These are phyloP conservation scores for Ophiostoma montium DNA, from an alignment of 2,329 filamentous ascomycete species.

Conservation along the genomic window DNA sequence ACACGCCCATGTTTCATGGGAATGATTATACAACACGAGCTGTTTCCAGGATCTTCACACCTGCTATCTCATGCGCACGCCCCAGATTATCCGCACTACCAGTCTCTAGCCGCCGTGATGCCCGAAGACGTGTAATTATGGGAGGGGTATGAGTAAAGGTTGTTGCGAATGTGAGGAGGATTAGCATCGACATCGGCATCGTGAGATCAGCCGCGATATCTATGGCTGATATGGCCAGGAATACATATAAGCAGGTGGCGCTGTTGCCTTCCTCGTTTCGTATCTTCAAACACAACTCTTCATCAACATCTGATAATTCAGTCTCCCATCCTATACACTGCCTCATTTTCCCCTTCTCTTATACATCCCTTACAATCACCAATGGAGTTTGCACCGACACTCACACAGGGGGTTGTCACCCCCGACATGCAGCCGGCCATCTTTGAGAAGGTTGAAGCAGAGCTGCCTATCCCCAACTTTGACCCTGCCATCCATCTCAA, in stretches of 20 bases:
- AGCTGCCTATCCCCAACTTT: conserved; percentile 2
- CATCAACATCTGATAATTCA: neutral
- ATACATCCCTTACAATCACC: neutral
- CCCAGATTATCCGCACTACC: neutral
- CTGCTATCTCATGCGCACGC: conserved; percentile 1
- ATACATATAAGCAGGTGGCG: conserved; percentile 1
- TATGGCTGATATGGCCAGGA: neutral
- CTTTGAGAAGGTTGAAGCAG: neutral
- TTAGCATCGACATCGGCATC: conserved; percentile 2
- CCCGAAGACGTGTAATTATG: neutral
- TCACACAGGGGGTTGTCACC: neutral
- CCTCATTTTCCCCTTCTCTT: neutral
- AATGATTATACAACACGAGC: neutral
- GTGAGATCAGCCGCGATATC: neutral
- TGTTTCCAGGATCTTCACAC: neutral
- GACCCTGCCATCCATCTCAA: conserved; percentile 10
- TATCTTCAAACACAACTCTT: neutral
- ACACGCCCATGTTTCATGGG: neutral
- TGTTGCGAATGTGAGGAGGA: neutral
- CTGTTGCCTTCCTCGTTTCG: neutral
- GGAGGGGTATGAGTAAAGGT: conserved; percentile 1
- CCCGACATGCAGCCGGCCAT: neutral
- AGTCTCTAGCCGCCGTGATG: neutral
- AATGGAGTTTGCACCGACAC: neutral
- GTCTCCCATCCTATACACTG: neutral